Percentiles rank a stretch among this genome's conserved stretches.
Evolutionary conservation across 164 flowering plant species (phyloP).

Genomic region (Taxillus chinensis): DNA sequence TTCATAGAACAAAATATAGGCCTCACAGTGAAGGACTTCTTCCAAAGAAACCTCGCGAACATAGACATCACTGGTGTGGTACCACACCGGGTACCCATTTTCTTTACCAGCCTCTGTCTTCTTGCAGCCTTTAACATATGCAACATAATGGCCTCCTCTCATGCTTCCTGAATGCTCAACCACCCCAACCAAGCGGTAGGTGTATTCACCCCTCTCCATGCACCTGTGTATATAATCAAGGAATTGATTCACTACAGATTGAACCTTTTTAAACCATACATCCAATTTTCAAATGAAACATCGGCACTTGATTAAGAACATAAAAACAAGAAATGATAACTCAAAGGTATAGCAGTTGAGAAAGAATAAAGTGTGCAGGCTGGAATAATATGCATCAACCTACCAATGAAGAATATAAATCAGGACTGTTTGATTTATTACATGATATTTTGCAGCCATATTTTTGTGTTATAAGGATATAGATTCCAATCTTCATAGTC

Average conservation of each 20-base stretch:
- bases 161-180: constrained; percentile 90
- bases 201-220: constrained; percentile 21
- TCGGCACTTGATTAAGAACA: background rate
- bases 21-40: constrained; percentile 72
- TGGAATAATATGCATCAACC: too few relatives aligned
- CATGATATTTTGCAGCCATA: too few relatives aligned
- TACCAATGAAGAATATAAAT: too few relatives aligned
- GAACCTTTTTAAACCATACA: background rate
- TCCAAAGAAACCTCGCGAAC: constrained; percentile 56
- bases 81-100: constrained; percentile 36
- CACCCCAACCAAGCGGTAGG: constrained; percentile 56
- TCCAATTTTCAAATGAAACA: background rate
- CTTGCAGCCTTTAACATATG: constrained; percentile 57
- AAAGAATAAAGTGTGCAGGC: too few relatives aligned
- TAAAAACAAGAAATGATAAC: background rate
- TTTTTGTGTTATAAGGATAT: too few relatives aligned
- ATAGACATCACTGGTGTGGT: constrained; percentile 61
- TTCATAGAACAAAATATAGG: constrained; percentile 86
- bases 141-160: constrained; percentile 93
- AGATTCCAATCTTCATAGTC: too few relatives aligned
- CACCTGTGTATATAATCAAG: constrained; percentile 22
- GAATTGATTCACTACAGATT: background rate
- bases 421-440: too few relatives aligned
- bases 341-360: too few relatives aligned
- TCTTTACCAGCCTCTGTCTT: constrained; percentile 17